phyloP scores from a whole-genome alignment of 495 filamentous ascomycete species.

The Penicillium coprophilum region DNA sequence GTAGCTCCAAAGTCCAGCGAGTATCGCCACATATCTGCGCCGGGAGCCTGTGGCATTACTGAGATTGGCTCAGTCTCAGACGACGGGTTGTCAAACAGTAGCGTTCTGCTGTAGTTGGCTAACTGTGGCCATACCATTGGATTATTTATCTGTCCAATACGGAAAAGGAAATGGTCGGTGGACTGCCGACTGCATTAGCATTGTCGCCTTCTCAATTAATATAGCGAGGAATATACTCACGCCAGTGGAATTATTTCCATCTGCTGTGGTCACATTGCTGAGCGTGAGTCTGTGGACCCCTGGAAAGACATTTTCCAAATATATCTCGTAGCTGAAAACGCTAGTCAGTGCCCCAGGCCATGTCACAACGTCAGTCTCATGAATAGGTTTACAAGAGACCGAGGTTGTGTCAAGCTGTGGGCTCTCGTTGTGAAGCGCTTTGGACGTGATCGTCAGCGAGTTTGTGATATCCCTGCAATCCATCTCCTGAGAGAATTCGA shows the following conservation, averaged over 20 bases:
- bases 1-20: constrained; percentile 61
- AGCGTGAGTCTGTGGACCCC: constrained; percentile 49
- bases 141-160: constrained; percentile 56
- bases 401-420: constrained; percentile 28
- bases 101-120: constrained; percentile 57
- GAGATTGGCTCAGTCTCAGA: constrained; percentile 42
- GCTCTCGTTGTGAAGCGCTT: constrained; percentile 23
- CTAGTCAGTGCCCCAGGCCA: constrained; percentile 35
- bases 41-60: constrained; percentile 59
- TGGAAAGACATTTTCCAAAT: constrained; percentile 47
- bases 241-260: constrained; percentile 38
- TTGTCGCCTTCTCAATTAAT: background rate
- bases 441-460: constrained; percentile 47
- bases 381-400: constrained; percentile 11
- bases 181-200: constrained; percentile 37
- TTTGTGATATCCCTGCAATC: constrained; percentile 45
- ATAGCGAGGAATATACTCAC: constrained; percentile 15
- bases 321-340: constrained; percentile 37
- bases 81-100: constrained; percentile 35
- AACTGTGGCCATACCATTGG: constrained; percentile 54
- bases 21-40: constrained; percentile 66
- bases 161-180: constrained; percentile 56
- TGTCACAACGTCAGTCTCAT: constrained; percentile 22
- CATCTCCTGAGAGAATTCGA: constrained; percentile 59
- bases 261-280: constrained; percentile 41